These are phyloP conservation scores for Secale cereale DNA, from an alignment of 176 grass and related monocot genomes.

Conservation along the genomic window DNA sequence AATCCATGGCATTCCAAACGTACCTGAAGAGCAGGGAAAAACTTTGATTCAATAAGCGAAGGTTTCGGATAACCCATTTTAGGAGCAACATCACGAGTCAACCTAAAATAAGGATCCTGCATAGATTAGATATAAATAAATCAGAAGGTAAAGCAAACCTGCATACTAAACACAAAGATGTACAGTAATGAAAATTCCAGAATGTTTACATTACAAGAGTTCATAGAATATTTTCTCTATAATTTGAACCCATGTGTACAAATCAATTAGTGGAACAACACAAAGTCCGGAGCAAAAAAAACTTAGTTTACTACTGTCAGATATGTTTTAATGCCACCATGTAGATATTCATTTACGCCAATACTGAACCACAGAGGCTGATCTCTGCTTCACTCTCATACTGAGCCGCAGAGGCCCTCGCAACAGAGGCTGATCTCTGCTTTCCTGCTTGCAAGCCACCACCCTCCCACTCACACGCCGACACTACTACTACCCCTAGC, in stretches of 20 bases:
- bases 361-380: too few relatives aligned
- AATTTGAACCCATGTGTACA: not conserved
- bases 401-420: too few relatives aligned
- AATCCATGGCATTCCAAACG: not conserved
- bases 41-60: slow-evolving; percentile 79
- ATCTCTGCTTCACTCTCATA: too few relatives aligned
- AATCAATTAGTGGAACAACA: not conserved
- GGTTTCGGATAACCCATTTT: slow-evolving; percentile 91
- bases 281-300: not conserved
- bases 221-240: not conserved
- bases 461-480: not conserved
- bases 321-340: not conserved
- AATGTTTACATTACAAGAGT: not conserved
- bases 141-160: not conserved
- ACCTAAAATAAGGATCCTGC: slow-evolving; percentile 96
- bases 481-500: not conserved
- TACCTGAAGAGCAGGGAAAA: slow-evolving; percentile 97
- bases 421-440: too few relatives aligned
- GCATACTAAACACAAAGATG: not conserved
- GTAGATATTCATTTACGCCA: not conserved
- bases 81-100: slow-evolving; percentile 98
- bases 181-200: not conserved
- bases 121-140: not conserved
- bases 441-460: too few relatives aligned
- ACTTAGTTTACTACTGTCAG: not conserved